These are phyloP conservation scores for Ramularia collo-cygni DNA, from an alignment of 2,329 filamentous ascomycete species.

Conservation along the genomic window DNA sequence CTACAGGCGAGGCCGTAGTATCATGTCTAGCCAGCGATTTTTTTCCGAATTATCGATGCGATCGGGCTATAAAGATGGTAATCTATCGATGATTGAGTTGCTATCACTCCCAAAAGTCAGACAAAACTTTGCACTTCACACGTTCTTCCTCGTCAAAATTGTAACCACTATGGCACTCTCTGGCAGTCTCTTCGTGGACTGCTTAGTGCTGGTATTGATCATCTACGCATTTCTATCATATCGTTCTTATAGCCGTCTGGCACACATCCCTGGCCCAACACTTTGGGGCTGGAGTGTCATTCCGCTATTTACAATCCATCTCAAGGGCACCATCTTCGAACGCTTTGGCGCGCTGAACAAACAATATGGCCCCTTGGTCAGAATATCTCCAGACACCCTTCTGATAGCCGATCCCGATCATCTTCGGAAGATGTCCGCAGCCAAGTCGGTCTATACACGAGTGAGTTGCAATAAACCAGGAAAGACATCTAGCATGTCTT, in stretches of 20 bases:
- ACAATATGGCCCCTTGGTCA: conserved; percentile 6
- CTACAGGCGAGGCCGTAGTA: no score
- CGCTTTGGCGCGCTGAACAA: conserved; percentile 1
- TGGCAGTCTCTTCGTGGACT: neutral
- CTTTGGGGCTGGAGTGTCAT: conserved; percentile 3
- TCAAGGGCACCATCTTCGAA: conserved; percentile 1
- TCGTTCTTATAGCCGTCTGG: conserved; percentile 2
- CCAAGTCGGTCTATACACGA: conserved; percentile 1
- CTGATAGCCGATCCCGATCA: conserved; percentile 3
- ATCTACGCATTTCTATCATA: conserved; percentile 1
- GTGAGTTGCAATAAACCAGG: no score
- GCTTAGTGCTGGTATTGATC: neutral
- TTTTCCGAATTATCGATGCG: no score
- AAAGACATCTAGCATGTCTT: no score
- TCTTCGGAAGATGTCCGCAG: conserved; percentile 7
- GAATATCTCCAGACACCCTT: conserved; percentile 6
- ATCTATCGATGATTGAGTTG: no score
- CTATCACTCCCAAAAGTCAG: no score
- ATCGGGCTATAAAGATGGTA: no score
- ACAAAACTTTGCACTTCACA: no score
- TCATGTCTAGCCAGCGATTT: no score
- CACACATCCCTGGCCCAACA: conserved; percentile 7
- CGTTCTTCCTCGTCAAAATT: no score
- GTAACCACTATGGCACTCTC: neutral
- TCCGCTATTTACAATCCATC: conserved; percentile 2